These are phyloP conservation scores for Ogataea corticis DNA, from an alignment of 805 yeast genomes.

Conservation along the genomic window DNA sequence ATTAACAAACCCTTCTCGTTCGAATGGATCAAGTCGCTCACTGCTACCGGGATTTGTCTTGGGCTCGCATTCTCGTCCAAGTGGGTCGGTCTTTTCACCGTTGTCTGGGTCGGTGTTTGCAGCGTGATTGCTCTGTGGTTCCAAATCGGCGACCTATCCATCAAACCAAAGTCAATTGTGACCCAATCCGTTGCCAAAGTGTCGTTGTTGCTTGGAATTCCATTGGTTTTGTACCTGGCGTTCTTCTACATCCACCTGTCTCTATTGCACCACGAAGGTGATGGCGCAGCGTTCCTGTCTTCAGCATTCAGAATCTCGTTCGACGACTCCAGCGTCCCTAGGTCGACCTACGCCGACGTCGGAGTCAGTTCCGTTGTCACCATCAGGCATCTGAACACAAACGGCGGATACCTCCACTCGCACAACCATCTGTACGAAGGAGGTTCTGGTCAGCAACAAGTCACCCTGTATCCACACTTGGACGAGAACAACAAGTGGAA, in stretches of 20 bases:
- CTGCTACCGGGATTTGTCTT: conserved; percentile 66
- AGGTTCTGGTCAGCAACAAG: conserved; percentile 83
- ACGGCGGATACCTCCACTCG: conserved; percentile 84
- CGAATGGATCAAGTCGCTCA: conserved; percentile 58
- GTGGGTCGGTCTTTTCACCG: conserved; percentile 83
- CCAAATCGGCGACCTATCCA: conserved; percentile 65
- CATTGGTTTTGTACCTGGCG: conserved; percentile 52
- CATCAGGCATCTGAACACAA: conserved; percentile 66
- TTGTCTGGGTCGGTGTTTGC: conserved; percentile 71
- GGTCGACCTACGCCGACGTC: conserved; percentile 58
- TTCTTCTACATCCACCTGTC: conserved; percentile 67
- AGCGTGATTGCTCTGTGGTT: conserved; percentile 70
- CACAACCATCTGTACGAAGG: conserved; percentile 69
- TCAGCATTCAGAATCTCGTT: conserved; percentile 70
- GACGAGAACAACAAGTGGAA: conserved; percentile 75
- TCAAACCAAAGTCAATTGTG: conserved; percentile 43
- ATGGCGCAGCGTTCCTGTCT: conserved; percentile 70
- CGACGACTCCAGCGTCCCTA: conserved; percentile 60
- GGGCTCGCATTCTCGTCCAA: conserved; percentile 75
- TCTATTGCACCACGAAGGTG: conserved; percentile 60
- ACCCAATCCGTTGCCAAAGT: conserved; percentile 55
- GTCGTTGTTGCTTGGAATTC: conserved; percentile 54
- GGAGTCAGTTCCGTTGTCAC: conserved; percentile 72
- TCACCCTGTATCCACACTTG: conserved; percentile 76
- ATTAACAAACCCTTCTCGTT: conserved; percentile 59